Evolutionary conservation across 164 flowering plant genomes (phyloP).

Genomic region (Malania oleifera): DNA sequence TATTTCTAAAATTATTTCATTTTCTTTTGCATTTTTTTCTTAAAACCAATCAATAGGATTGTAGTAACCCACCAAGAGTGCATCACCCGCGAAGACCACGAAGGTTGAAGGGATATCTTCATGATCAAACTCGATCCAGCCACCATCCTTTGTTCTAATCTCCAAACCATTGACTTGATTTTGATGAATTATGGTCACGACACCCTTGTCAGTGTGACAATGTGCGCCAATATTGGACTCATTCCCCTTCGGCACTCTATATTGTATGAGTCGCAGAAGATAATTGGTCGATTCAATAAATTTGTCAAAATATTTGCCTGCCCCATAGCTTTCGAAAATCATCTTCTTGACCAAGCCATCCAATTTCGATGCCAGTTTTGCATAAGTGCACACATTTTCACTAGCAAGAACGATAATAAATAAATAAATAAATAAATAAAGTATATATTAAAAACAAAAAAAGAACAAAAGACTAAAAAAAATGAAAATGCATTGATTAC

Average conservation of each 20-base stretch:
- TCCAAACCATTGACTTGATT: slow-evolving; percentile 13
- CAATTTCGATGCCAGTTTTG: slow-evolving; percentile 12
- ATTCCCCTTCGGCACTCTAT: slow-evolving; percentile 7
- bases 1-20: no score
- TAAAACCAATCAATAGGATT: no score
- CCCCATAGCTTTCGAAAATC: slow-evolving; percentile 19
- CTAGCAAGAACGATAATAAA: slow-evolving; percentile 2
- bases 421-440: no score
- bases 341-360: slow-evolving; percentile 24
- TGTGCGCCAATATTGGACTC: slow-evolving; percentile 4
- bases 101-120: slow-evolving; percentile 24
- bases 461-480: no score
- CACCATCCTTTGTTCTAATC: slow-evolving; percentile 20
- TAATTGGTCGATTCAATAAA: slow-evolving; percentile 10
- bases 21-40: no score
- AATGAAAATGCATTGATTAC: no score
- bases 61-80: slow-evolving; percentile 17
- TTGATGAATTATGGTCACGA: slow-evolving; percentile 17
- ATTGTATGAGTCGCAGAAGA: slow-evolving; percentile 18
- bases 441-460: no score
- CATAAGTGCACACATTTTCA: slow-evolving; percentile 6
- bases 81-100: slow-evolving; percentile 37
- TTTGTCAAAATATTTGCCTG: slow-evolving; percentile 14
- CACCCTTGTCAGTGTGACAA: slow-evolving; percentile 23
- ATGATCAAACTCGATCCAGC: slow-evolving; percentile 26